Evolutionary conservation across 768 basidiomycete genomes (phyloP).

Genomic region (Trametes cinnabarina): DNA sequence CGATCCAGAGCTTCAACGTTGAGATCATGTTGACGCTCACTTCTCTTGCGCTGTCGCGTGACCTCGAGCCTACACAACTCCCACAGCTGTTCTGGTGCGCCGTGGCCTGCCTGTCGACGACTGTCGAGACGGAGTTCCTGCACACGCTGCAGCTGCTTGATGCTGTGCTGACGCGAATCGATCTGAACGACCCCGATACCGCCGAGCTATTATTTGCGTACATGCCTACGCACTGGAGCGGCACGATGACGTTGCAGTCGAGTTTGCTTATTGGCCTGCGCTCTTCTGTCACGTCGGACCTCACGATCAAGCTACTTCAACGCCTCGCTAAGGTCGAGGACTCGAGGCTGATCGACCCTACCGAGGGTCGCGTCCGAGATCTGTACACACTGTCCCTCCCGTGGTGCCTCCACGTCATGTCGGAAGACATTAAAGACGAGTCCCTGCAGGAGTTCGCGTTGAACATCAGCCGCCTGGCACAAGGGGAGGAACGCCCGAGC

Average conservation of each 20-base stretch:
- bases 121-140: constrained; percentile 75
- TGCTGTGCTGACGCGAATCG: constrained; percentile 60
- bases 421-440: constrained; percentile 55
- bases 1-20: constrained; percentile 77
- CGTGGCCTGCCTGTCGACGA: constrained; percentile 77
- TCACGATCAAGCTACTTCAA: constrained; percentile 69
- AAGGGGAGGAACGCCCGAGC: constrained; percentile 67
- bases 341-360: constrained; percentile 65
- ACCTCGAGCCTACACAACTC: constrained; percentile 58
- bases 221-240: constrained; percentile 71
- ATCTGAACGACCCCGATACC: constrained; percentile 67
- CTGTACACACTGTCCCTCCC: constrained; percentile 81
- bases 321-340: constrained; percentile 60
- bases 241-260: constrained; percentile 61
- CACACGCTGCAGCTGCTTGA: constrained; percentile 66
- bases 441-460: constrained; percentile 67
- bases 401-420: constrained; percentile 83
- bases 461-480: constrained; percentile 70
- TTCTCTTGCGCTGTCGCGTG: constrained; percentile 52
- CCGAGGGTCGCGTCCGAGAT: constrained; percentile 72
- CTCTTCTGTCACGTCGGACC: constrained; percentile 65
- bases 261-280: constrained; percentile 74
- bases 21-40: constrained; percentile 80
- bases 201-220: constrained; percentile 68
- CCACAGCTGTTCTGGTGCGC: constrained; percentile 90